Evolutionary conservation across 352 stramenopile species (phyloP).

Genomic region (Phytophthora parvispora): DNA sequence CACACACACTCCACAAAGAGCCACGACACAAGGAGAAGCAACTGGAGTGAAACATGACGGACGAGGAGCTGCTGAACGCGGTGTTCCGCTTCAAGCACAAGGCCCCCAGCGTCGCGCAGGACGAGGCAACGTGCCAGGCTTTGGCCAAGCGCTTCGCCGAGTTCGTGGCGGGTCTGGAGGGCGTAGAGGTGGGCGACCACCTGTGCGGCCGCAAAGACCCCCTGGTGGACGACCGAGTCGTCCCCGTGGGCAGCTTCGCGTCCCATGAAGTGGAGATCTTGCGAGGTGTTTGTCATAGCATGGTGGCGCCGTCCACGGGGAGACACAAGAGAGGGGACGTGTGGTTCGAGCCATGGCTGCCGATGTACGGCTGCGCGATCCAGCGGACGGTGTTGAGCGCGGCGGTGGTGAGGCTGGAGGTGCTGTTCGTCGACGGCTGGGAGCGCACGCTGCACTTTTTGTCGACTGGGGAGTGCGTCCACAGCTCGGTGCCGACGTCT

Average conservation of each 20-base stretch:
- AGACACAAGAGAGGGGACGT: constrained; percentile 26
- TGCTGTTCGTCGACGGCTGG: constrained; percentile 61
- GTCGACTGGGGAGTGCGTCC: constrained; percentile 28
- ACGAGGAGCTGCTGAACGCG: constrained; percentile 31
- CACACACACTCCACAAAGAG: no score
- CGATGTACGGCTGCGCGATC: constrained; percentile 57
- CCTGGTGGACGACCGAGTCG: constrained; percentile 27
- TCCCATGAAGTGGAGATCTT: constrained; percentile 33
- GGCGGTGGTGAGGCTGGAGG: constrained; percentile 29
- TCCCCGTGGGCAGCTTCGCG: constrained; percentile 32
- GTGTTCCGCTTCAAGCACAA: constrained; percentile 63
- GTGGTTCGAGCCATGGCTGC: constrained; percentile 51
- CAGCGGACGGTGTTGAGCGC: constrained; percentile 40
- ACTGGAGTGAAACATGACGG: no score
- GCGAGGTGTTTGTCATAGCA: constrained; percentile 9
- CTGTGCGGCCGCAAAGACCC: constrained; percentile 19
- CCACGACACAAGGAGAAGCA: no score
- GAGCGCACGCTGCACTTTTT: constrained; percentile 46
- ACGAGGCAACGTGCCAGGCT: constrained; percentile 23
- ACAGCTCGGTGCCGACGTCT: constrained; percentile 47
- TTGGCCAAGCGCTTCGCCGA: constrained; percentile 28
- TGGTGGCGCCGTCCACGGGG: not conserved
- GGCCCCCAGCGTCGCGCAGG: constrained; percentile 37
- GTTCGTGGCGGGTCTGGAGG: constrained; percentile 29
- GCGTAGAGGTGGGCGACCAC: constrained; percentile 7